Evolutionary conservation across 495 filamentous ascomycete species (phyloP).

Genomic region (Penicillium malachiteum): DNA sequence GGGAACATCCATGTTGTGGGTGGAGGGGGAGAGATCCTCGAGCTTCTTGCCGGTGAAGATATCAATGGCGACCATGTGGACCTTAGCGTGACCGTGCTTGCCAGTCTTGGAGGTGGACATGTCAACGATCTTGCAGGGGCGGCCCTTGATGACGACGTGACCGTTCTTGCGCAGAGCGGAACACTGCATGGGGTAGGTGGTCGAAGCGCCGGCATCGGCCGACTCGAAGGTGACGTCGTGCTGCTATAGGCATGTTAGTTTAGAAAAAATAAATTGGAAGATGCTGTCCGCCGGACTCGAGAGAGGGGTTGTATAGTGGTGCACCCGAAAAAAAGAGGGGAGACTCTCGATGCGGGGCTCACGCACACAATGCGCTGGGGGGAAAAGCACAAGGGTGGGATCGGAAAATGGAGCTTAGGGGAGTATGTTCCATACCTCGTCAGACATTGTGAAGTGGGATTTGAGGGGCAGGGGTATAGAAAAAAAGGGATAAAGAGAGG

Average conservation of each 20-base stretch:
- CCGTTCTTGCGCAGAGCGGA: slow-evolving; percentile 99
- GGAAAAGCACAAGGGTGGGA: slow-evolving; percentile 8
- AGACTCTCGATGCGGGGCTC: slow-evolving; percentile 39
- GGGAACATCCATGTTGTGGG: slow-evolving; percentile 99
- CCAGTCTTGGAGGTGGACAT: slow-evolving; percentile 99
- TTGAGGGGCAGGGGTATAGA: slow-evolving; percentile 12
- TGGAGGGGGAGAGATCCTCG: slow-evolving; percentile 98
- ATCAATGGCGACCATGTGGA: slow-evolving; percentile 93
- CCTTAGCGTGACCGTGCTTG: slow-evolving; percentile 99
- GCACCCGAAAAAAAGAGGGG: slow-evolving; percentile 16
- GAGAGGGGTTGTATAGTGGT: slow-evolving; percentile 11
- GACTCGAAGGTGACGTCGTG: slow-evolving; percentile 90
- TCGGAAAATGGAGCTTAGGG: slow-evolving; percentile 4
- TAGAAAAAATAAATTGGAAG: not conserved
- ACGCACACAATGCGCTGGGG: slow-evolving; percentile 12
- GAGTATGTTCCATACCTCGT: slow-evolving; percentile 33
- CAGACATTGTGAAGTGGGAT: slow-evolving; percentile 39
- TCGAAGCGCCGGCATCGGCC: slow-evolving; percentile 90
- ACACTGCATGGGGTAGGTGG: slow-evolving; percentile 97
- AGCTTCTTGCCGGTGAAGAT: slow-evolving; percentile 99
- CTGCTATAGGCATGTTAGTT: slow-evolving; percentile 38
- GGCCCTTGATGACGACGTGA: slow-evolving; percentile 94
- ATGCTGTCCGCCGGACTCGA: not conserved
- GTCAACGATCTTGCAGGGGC: slow-evolving; percentile 99
- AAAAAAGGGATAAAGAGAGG: slow-evolving; percentile 11